Evolutionary conservation across 441 rosid species (phyloP), one percentile per base, ranked within the genome.

Genomic region (Brassica hybrid): DNA sequence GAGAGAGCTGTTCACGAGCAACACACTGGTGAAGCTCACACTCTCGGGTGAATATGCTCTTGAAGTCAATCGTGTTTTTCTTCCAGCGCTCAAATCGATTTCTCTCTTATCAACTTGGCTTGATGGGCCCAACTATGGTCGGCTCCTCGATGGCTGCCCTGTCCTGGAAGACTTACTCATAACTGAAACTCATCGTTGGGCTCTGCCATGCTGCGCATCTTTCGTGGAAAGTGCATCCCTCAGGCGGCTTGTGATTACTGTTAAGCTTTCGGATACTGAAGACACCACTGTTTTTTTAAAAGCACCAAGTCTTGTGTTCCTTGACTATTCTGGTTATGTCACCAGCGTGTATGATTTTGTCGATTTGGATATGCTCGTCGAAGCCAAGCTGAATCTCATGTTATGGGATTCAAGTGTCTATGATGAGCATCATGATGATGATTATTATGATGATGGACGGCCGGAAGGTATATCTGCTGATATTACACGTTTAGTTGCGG

Each of bases 261-360:
- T 1, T 54, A 1, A 58, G n/a, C 36, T 6, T 38, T 65, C 66
- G 5, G 1, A 32, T 7, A 12, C 2, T 52, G 0, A 6, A 52
- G 12, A 17, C 16, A 45, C 56, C 17, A 5, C 17, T n/a, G 17
- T 48, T 5, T 14, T n/a, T 32, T 3, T 34, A 3, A 6, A 56
- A 10, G 52, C 73, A 69, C 74, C 74, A 34, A 70, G 74, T 57
- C 74, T 57, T 36, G 19, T 57, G 13, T 70, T 36, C 38, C 65
- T 70, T 58, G 74, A 70, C 38, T 57, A 36, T 38, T 57, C 74
- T 19, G 60, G 38, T 58, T 38, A 70, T 13, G 57, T 57, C 36
- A 18, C 4, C 4, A 1, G 13, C 21, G 3, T 6, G 0, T 34
- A 70, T 58, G 2, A 12, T 1, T 1, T 58, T 70, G 14, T 19